These are phyloP conservation scores for Skeletonema costatum DNA, from an alignment of 108 stramenopile genomes.

Conservation along the genomic window DNA sequence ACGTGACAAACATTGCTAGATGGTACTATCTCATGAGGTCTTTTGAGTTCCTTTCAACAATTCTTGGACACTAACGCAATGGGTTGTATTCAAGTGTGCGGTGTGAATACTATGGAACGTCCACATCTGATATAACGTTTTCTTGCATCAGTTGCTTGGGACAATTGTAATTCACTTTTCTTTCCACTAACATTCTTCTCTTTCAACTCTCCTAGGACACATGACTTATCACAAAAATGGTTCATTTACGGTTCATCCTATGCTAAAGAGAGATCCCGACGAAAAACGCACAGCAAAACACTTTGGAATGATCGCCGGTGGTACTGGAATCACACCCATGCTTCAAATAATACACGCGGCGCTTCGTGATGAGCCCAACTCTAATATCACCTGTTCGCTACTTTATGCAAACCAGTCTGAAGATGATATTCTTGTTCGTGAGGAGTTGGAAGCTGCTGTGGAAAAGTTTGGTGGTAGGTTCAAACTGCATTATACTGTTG, in stretches of 20 bases:
- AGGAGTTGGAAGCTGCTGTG: conserved; percentile 86
- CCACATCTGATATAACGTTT: conserved; percentile 17
- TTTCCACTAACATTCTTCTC: neutral
- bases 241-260: conserved; percentile 64
- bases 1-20: too few relatives aligned
- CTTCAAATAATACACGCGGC: conserved; percentile 89
- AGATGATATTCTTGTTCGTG: conserved; percentile 93
- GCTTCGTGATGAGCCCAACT: conserved; percentile 69
- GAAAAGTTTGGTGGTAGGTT: conserved; percentile 75
- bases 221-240: conserved; percentile 75
- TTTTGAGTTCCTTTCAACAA: conserved; percentile 12
- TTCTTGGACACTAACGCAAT: conserved; percentile 17
- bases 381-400: conserved; percentile 61
- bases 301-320: conserved; percentile 97
- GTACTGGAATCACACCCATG: conserved; percentile 99
- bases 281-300: conserved; percentile 60
- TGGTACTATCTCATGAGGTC: neutral
- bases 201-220: conserved; percentile 48
- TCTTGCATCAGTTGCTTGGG: conserved; percentile 5
- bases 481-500: conserved; percentile 91
- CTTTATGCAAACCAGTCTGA: conserved; percentile 92
- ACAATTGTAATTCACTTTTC: neutral
- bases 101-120: conserved; percentile 15
- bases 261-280: conserved; percentile 70
- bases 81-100: conserved; percentile 10